These are phyloP conservation scores for Santalum album DNA, from an alignment of 164 flowering plant genomes.

Conservation along the genomic window DNA sequence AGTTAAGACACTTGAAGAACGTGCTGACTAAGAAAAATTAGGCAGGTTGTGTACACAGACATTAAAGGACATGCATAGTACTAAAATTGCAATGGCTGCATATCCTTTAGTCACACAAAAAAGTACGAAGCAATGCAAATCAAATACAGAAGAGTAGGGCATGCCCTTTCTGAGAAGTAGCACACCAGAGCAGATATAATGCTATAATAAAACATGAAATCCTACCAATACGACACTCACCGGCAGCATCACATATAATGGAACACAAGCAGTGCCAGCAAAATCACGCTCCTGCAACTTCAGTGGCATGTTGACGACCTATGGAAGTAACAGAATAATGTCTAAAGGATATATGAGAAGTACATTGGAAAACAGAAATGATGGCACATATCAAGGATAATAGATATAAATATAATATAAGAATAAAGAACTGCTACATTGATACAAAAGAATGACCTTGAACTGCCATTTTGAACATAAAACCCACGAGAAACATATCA, in stretches of 20 bases:
- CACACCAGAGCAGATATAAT: not conserved
- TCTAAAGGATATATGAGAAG: not conserved
- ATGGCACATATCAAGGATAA: too few relatives aligned
- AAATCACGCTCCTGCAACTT: slow-evolving; percentile 70
- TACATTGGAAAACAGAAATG: not conserved
- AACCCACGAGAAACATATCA: too few relatives aligned
- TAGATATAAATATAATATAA: not conserved
- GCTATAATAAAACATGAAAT: not conserved
- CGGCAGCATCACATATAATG: slow-evolving; percentile 90
- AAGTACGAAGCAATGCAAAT: not conserved
- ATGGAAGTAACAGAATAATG: not conserved
- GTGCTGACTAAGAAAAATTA: not conserved
- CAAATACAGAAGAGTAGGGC: not conserved
- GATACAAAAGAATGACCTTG: too few relatives aligned
- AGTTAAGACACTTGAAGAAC: not conserved
- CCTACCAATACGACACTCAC: slow-evolving; percentile 37
- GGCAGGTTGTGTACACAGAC: not conserved
- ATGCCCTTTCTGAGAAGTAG: not conserved
- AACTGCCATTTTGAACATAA: too few relatives aligned
- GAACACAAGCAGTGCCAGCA: slow-evolving; percentile 77
- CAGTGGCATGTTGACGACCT: slow-evolving; percentile 23
- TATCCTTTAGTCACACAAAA: too few relatives aligned
- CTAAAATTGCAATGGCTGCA: too few relatives aligned
- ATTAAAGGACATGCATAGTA: too few relatives aligned
- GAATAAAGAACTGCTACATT: not conserved